Percentiles rank a stretch among this genome's conserved stretches.
Evolutionary conservation across 495 filamentous ascomycete species (phyloP).

Genomic region (Aspergillus panamensis): DNA sequence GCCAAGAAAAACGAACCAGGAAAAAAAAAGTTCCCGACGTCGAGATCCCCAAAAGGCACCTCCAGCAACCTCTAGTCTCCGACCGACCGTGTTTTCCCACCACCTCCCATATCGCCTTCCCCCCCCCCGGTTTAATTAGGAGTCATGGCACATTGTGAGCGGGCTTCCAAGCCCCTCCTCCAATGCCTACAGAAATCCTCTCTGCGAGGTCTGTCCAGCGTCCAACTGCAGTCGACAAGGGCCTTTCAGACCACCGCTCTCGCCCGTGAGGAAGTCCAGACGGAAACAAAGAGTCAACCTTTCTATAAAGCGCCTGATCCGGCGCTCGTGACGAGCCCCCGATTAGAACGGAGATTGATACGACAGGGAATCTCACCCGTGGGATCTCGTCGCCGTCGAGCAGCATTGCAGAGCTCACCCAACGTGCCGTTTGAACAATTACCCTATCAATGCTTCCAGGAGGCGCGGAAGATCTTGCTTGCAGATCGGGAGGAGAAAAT

Average conservation of each 20-base stretch:
- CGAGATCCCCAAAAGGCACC: constrained; percentile 8
- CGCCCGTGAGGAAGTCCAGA: constrained; percentile 38
- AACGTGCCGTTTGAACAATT: constrained; percentile 87
- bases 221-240: constrained; percentile 35
- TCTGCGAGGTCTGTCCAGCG: constrained; percentile 29
- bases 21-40: constrained; percentile 41
- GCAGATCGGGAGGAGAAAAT: constrained; percentile 82
- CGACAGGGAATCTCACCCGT: constrained; percentile 58
- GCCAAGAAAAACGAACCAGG: constrained; percentile 21
- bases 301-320: constrained; percentile 47
- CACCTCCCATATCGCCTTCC: constrained; percentile 12
- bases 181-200: constrained; percentile 56
- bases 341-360: constrained; percentile 58
- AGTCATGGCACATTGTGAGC: constrained; percentile 66
- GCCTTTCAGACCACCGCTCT: constrained; percentile 39
- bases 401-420: constrained; percentile 60
- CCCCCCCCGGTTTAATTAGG: constrained; percentile 11
- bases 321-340: constrained; percentile 48
- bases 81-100: constrained; percentile 19
- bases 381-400: constrained; percentile 80
- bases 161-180: constrained; percentile 62
- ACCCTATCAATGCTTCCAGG: constrained; percentile 96
- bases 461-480: constrained; percentile 78
- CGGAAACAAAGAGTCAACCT: constrained; percentile 33
- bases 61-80: constrained; percentile 6